Evolutionary conservation across 1,139 yeast species (phyloP).

Genomic region (Pichia sp.): DNA sequence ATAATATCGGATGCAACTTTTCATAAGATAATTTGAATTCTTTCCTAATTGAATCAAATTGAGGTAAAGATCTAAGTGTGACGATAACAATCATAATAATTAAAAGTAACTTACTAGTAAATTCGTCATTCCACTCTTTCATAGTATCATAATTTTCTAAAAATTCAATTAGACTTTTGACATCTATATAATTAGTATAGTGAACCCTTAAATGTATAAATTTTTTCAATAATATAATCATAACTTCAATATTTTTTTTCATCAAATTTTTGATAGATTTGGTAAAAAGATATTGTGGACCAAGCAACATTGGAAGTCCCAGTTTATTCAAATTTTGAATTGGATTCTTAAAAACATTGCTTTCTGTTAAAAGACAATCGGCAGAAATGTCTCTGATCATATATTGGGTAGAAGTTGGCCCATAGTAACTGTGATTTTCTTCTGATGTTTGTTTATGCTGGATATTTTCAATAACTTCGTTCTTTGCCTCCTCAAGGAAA

Average conservation of each 20-base stretch:
- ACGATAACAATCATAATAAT: constrained; percentile 41
- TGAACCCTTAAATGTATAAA: constrained; percentile 27
- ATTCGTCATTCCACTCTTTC: constrained; percentile 44
- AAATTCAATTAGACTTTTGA: constrained; percentile 32
- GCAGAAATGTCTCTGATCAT: constrained; percentile 34
- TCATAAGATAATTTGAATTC: constrained; percentile 27
- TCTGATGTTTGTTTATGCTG: not conserved
- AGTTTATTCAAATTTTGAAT: not conserved
- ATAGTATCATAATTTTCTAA: constrained; percentile 27
- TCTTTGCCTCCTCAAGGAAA: too few species aligned
- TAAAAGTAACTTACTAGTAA: constrained; percentile 42
- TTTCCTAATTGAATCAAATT: constrained; percentile 31
- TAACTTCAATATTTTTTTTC: constrained; percentile 19
- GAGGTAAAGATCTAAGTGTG: constrained; percentile 34
- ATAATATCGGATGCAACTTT: constrained; percentile 30
- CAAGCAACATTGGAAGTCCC: not conserved
- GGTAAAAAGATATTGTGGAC: not conserved
- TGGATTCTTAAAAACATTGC: not conserved
- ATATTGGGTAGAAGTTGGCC: constrained; percentile 43
- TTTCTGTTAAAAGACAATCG: not conserved
- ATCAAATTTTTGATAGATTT: not conserved
- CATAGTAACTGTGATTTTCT: constrained; percentile 34
- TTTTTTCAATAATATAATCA: constrained; percentile 20
- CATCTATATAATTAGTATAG: constrained; percentile 29
- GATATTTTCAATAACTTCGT: too few species aligned